Evolutionary conservation across 257 asterid species (phyloP), one percentile per base, ranked within the genome.

Genomic region (Nicotiana noctiflora): DNA sequence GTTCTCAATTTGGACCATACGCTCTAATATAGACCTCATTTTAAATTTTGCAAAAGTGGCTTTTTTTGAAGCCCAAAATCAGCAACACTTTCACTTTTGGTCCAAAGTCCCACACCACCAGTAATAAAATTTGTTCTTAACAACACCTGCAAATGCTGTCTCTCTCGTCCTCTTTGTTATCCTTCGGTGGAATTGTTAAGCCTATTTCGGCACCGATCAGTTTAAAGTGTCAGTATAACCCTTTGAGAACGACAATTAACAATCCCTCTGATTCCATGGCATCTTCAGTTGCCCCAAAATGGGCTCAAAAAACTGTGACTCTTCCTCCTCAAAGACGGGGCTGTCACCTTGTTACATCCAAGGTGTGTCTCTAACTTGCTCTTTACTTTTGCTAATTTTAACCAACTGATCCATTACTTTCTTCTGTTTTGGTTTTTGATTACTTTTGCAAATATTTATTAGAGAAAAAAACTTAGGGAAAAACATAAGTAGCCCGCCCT

Each of bases 301-400:
- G 98, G 98, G 93, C 93, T 29, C 98, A 94, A 89, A 94, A 90
- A 85, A 92, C 90, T n/a, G 52, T 94, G 14, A 86, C 89, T n/a
- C 66, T 94, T 76, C 94, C 98, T 23, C 89, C 95, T 2, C 97
- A 90, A 82, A 85, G 87, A 76, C 97, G 98, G 63, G 77, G 77
- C 12, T 95, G 99, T 84, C 98, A 95, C 82, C 97, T 92, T 79
- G 80, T 95, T 83, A 92, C 99, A 52, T 88, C 95, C 70, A 90
- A 89, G 98, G 99, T 92, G 13, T 25, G 55, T 5, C 14, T 19
- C 18, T 13, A 40, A 8, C 3, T 37, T 37, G 46, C 46, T 8
- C 9, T 1, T 37, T 37, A 37, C 10, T 40, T 40, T 40, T 40
- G 3, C 49, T 40, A 40, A 40, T 40, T 40, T 40, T 40, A 40